Conservation (phyloP, 106 monocot species). For the Acorus gramineus region DNA sequence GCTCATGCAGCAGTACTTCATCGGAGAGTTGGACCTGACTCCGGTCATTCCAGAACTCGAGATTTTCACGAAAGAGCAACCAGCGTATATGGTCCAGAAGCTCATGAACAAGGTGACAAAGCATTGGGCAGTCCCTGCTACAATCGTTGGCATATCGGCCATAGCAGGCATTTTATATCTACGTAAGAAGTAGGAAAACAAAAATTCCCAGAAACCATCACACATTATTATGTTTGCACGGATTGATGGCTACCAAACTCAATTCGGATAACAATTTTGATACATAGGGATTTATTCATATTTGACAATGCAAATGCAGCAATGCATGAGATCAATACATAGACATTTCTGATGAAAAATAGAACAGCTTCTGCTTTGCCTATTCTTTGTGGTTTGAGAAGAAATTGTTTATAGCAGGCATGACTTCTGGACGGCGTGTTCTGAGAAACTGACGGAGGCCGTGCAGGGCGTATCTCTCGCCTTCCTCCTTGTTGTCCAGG, state of each 20-base stretch:
- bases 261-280: too few relatives aligned
- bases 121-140: conserved; percentile 43
- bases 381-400: too few relatives aligned
- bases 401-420: too few relatives aligned
- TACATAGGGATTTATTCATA: too few relatives aligned
- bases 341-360: too few relatives aligned
- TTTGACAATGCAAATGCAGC: too few relatives aligned
- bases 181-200: too few relatives aligned
- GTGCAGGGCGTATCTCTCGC: conserved; percentile 17
- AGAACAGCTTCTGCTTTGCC: too few relatives aligned
- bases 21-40: conserved; percentile 58
- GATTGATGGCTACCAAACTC: too few relatives aligned
- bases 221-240: too few relatives aligned
- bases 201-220: too few relatives aligned
- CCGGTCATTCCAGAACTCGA: conserved; percentile 35
- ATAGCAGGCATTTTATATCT: conserved; percentile 24
- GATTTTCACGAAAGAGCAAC: conserved; percentile 32
- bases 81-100: conserved; percentile 10
- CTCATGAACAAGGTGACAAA: conserved; percentile 14
- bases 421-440: conserved; percentile 6
- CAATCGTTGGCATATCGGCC: conserved; percentile 38
- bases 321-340: too few relatives aligned
- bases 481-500: conserved; percentile 12
- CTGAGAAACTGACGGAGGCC: conserved; percentile 14
- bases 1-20: conserved; percentile 53